Base-by-base conservation (phyloP, 495 filamentous ascomycete genomes). In the Parathielavia appendiculata region DNA sequence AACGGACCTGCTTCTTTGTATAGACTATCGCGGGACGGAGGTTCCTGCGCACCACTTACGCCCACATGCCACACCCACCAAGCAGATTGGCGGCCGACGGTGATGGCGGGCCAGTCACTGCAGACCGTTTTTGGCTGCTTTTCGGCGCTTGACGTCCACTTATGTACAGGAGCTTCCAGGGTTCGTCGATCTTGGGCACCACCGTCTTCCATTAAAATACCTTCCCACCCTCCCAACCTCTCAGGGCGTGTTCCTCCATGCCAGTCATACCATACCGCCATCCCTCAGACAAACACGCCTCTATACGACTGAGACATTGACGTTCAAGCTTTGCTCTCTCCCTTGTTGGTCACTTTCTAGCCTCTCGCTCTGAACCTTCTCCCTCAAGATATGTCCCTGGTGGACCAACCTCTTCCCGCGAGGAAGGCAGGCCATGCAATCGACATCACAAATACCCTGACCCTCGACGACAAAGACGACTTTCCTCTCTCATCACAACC, bases 191-290 rank as follows among this genome's bases (percentile, higher is more conserved):
- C 44, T 54, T 51, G 51, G 52, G 49, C 49, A 56, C 43, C 44
- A 47, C 40, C 16, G 39, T 39, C 40, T 56, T 30, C 17, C 61
- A 48, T 64, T 62, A 62, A 66, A 66, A 66, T 57, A 61, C 47
- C 48, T 61, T 64, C 49, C 56, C 64, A 43, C 62, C 59, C 61
- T 30, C 35, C 61, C 51, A 54, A 46, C 36, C 44, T 49, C 58
- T 39, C 40, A 23, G 30, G 36, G 17, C 54, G 20, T 45, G 40
- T 52, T 52, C 52, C 48, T 35, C 49, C 50, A 38, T 53, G 22
- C 57, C 39, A 59, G 43, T 45, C 41, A 17, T 38, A 23, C 26
- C 35, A 49, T 57, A 14, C 22, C 43, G 20, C 50, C 47, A 52
- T 47, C 39, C 56, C 53, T 59, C 30, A n/a, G 35, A 39, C 49